Conservation (phyloP, 345 rosid genomes). For the Reutealis trisperma region DNA sequence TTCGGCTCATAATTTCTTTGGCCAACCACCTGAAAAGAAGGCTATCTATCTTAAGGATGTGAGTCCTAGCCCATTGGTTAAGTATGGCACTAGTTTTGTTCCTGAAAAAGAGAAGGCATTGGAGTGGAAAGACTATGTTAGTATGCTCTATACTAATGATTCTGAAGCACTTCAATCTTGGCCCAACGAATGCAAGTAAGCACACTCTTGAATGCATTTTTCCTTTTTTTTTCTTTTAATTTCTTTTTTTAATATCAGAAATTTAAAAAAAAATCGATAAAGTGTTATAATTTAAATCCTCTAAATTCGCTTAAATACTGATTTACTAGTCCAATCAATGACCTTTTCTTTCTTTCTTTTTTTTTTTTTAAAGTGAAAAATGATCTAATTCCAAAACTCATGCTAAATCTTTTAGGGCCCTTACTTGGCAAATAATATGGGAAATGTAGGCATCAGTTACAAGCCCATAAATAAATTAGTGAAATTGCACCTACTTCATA, state of each 20-base stretch:
- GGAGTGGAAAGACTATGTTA: slow-evolving; percentile 69
- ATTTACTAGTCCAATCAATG: too few relatives aligned
- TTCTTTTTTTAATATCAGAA: too few relatives aligned
- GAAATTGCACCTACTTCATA: too few relatives aligned
- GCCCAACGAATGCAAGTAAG: slow-evolving; percentile 53
- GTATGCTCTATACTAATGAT: slow-evolving; percentile 53
- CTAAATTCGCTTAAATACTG: too few relatives aligned
- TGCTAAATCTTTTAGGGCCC: not conserved
- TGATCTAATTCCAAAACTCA: not conserved
- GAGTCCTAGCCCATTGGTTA: slow-evolving; percentile 54
- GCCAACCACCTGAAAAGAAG: slow-evolving; percentile 43
- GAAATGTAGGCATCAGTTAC: not conserved
- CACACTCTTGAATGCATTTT: not conserved
- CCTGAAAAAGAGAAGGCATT: slow-evolving; percentile 60
- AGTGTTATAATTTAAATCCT: too few relatives aligned
- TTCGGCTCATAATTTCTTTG: slow-evolving; percentile 48
- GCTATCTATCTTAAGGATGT: slow-evolving; percentile 41
- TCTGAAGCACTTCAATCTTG: slow-evolving; percentile 53
- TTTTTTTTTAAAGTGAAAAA: too few relatives aligned
- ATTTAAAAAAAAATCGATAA: too few relatives aligned
- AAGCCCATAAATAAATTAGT: not conserved
- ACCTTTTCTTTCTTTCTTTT: too few relatives aligned
- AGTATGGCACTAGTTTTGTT: slow-evolving; percentile 55
- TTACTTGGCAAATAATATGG: too few relatives aligned
- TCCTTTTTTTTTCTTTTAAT: too few relatives aligned